Conservation (phyloP, 768 basidiomycete genomes). For the Kwoniella bestiolae region DNA sequence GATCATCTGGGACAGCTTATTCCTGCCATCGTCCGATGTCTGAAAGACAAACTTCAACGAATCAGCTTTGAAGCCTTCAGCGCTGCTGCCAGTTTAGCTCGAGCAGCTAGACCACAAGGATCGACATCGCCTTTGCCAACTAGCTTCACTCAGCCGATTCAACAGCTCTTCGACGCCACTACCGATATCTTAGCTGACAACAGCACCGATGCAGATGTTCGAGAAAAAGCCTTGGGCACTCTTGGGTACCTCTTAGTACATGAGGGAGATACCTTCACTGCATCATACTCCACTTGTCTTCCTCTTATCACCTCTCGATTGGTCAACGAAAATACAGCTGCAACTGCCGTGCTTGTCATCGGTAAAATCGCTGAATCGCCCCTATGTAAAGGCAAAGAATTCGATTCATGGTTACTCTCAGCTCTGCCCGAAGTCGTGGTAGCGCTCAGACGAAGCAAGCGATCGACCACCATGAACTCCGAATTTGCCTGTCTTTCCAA, state of each 20-base stretch:
- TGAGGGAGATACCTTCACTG: slow-evolving; percentile 72
- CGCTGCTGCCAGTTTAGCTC: slow-evolving; percentile 80
- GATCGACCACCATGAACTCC: slow-evolving; percentile 75
- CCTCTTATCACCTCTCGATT: slow-evolving; percentile 53
- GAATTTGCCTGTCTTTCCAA: slow-evolving; percentile 75
- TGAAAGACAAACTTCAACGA: slow-evolving; percentile 83
- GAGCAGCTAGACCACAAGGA: slow-evolving; percentile 63
- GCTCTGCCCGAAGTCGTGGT: slow-evolving; percentile 78
- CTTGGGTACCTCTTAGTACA: slow-evolving; percentile 86
- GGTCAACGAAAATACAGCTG: slow-evolving; percentile 57
- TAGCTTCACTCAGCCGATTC: slow-evolving; percentile 58
- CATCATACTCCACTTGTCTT: slow-evolving; percentile 41
- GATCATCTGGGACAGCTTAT: slow-evolving; percentile 70
- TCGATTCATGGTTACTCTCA: slow-evolving; percentile 72
- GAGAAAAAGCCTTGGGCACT: slow-evolving; percentile 76
- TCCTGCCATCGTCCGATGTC: slow-evolving; percentile 72
- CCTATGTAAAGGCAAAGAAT: slow-evolving; percentile 43
- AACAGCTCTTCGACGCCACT: slow-evolving; percentile 75
- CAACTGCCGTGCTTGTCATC: slow-evolving; percentile 70
- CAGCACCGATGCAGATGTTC: slow-evolving; percentile 90
- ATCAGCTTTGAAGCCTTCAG: slow-evolving; percentile 86
- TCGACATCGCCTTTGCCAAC: slow-evolving; percentile 39
- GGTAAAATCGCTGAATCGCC: slow-evolving; percentile 70
- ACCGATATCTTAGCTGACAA: slow-evolving; percentile 71
- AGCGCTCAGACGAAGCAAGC: slow-evolving; percentile 74